A percentile compares a stretch with the other conserved stretches of the same genome.
Conservation (phyloP, 352 stramenopile genomes). For the Lagenidium giganteum region DNA sequence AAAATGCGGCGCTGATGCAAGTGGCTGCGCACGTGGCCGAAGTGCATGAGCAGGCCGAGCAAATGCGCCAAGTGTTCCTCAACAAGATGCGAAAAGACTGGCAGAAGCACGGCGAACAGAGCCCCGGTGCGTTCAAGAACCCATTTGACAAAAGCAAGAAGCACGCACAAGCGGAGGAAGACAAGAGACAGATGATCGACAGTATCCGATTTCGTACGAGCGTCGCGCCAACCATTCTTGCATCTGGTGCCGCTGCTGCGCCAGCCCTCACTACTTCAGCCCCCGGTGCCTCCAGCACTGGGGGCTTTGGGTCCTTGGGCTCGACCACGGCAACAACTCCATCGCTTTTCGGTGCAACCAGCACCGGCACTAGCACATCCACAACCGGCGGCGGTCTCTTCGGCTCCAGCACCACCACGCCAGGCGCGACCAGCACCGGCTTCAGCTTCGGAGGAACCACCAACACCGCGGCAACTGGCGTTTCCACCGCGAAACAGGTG, state of each 20-base stretch:
- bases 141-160: constrained; percentile 78
- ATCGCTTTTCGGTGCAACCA: no score
- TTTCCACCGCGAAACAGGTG: constrained; percentile 66
- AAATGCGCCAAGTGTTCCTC: constrained; percentile 66
- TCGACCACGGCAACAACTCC: constrained; percentile 1
- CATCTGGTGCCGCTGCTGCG: constrained; percentile 9
- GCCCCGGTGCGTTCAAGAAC: constrained; percentile 57
- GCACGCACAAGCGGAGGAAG: constrained; percentile 28
- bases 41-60: constrained; percentile 71
- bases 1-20: constrained; percentile 77
- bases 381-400: constrained; percentile 15
- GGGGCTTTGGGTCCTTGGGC: constrained; percentile 8
- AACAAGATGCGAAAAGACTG: constrained; percentile 58
- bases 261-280: constrained; percentile 8
- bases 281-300: constrained; percentile 12
- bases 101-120: constrained; percentile 51
- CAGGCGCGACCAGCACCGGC: constrained; percentile 15
- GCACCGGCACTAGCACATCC: no score
- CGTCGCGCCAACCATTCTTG: constrained; percentile 62
- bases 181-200: constrained; percentile 57
- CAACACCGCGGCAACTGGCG: constrained; percentile 18
- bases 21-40: constrained; percentile 67
- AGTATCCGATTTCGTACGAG: constrained; percentile 76
- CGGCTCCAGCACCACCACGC: constrained; percentile 6
- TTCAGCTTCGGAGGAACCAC: constrained; percentile 30